Percentiles rank a stretch among this genome's conserved stretches.
Conservation (phyloP, 345 rosid genomes). For the Salix udensis region DNA sequence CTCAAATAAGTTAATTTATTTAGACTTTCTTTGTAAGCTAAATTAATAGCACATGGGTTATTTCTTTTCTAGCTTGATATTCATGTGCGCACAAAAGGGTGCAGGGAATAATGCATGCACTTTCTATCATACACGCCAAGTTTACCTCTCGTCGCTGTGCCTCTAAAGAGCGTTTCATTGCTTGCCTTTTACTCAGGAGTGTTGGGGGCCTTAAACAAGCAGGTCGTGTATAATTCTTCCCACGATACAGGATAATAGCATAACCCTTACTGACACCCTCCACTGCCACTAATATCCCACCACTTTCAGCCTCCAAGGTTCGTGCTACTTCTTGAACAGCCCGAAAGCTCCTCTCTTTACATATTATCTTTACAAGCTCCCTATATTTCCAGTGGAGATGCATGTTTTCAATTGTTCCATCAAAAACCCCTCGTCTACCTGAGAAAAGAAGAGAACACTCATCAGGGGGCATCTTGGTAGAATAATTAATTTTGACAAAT, state of each 20-base stretch:
- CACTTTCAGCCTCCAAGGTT: conserved; percentile 81
- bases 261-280: conserved; percentile 83
- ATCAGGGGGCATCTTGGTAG: neutral
- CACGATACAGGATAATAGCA: conserved; percentile 82
- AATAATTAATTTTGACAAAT: neutral
- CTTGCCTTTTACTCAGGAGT: conserved; percentile 71
- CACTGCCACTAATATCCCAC: conserved; percentile 81
- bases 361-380: conserved; percentile 87
- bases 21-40: too few relatives aligned
- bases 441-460: conserved; percentile 25
- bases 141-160: conserved; percentile 80
- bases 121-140: neutral
- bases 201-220: conserved; percentile 70
- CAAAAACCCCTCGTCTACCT: conserved; percentile 94
- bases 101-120: neutral
- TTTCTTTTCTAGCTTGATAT: neutral
- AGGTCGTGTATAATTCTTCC: conserved; percentile 86
- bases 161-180: conserved; percentile 73
- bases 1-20: too few relatives aligned
- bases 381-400: conserved; percentile 99
- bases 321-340: conserved; percentile 60
- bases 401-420: conserved; percentile 91
- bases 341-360: conserved; percentile 51
- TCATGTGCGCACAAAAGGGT: neutral
- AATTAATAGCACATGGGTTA: too few relatives aligned